Evolutionary conservation across 345 rosid genomes (phyloP).

Genomic region (Kernera saxatilis): DNA sequence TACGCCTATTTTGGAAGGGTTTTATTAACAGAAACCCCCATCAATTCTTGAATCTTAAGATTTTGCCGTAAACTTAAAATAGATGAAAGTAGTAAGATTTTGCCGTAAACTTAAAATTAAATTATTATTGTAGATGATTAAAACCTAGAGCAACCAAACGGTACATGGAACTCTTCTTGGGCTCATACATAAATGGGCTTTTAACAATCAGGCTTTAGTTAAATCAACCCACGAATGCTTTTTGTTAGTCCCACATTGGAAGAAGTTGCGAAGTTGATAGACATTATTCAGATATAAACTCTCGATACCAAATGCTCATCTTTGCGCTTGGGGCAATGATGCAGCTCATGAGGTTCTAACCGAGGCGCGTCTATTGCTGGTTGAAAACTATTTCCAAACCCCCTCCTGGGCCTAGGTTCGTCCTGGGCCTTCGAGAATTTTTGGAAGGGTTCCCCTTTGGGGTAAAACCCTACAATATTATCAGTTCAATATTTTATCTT

Average conservation of each 20-base stretch:
- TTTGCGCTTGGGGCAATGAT: neutral
- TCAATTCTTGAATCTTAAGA: too few relatives aligned
- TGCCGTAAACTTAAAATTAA: neutral
- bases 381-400: slow-evolving; percentile 3
- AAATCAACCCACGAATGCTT: too few relatives aligned
- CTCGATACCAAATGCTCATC: too few relatives aligned
- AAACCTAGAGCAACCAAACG: neutral
- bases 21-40: too few relatives aligned
- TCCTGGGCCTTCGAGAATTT: neutral
- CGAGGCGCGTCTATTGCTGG: neutral
- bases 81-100: neutral
- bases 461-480: neutral
- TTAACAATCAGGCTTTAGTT: too few relatives aligned
- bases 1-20: too few relatives aligned
- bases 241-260: too few relatives aligned
- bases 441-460: neutral
- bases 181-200: too few relatives aligned
- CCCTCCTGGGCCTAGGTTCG: neutral
- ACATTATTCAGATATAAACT: too few relatives aligned
- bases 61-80: too few relatives aligned
- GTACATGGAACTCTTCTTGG: neutral
- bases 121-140: neutral
- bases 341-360: neutral
- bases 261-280: too few relatives aligned
- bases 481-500: neutral